Evolutionary conservation across 2,329 filamentous ascomycete species (phyloP), one percentile per base, ranked within the genome.

Genomic region (Botrytis cinerea): DNA sequence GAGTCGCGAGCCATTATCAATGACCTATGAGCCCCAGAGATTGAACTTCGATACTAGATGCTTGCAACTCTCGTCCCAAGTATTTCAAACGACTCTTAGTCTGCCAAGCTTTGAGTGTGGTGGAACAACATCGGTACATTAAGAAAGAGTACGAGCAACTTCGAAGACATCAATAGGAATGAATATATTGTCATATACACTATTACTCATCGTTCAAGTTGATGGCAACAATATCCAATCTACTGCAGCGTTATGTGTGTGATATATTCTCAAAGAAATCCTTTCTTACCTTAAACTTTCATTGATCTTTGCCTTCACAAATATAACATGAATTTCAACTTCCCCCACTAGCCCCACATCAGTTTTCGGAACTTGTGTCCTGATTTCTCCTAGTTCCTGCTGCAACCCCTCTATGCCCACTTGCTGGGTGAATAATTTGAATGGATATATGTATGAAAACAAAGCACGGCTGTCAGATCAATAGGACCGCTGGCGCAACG

Each of bases 401-500:
- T 38, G 25, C 22, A 6, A n/a, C 14, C 63, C 63, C 45, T 67
- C 22, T 25, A 43, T 57, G 28, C 35, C 46, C 64, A 54, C 35
- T n/a, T 62, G 22, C 6, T 7, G 0, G 16, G 16, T 68, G 48
- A 54, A 43, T 25, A 0, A n/a, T 6, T 0, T 1, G 0, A 43
- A 25, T 22, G 35, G 16, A 0, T 43, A 54, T 22, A 68, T 68
- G 57, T 9, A 6, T 1, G 2, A 0, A 51, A 38, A n/a, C 0
- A 8, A 20, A 14, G 1, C 3, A 0, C 0, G 0, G 0, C 0
- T 0, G 0, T 0, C 5, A 68, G 35, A 45, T 69, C 38, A 69
- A 57, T 43, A 69, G 66, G 71, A 74, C 73, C 71, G 73, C 74
- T 75, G 74, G 74, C 74, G 75, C 75, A 77, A 77, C 75, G 75